Conservation (phyloP, 257 asterid species). For the Capsicum chinense region DNA sequence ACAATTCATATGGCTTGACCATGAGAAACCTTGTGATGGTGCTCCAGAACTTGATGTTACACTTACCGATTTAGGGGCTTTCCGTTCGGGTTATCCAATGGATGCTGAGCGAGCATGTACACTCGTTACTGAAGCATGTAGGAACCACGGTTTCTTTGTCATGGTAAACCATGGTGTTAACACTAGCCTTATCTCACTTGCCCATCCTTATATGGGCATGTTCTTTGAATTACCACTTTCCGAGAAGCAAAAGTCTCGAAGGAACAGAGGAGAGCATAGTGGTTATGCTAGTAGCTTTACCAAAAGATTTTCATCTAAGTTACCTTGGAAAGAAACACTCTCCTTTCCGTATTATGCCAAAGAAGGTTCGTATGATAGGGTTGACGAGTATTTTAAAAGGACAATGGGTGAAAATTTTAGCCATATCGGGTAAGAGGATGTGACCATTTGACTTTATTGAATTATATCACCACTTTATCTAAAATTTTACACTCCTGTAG, state of each 20-base stretch:
- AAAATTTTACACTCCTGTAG: background rate
- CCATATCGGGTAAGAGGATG: conserved; percentile 23
- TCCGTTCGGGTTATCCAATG: conserved; percentile 23
- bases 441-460: background rate
- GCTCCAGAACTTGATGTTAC: conserved; percentile 23
- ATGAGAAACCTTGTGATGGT: conserved; percentile 24
- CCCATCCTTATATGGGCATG: conserved; percentile 11
- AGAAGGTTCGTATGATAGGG: background rate
- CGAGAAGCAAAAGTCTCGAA: conserved; percentile 23
- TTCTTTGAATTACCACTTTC: conserved; percentile 29
- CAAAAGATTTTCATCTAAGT: conserved; percentile 26
- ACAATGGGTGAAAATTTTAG: conserved; percentile 23
- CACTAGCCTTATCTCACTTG: conserved; percentile 15
- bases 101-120: background rate
- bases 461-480: background rate
- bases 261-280: conserved; percentile 28
- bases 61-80: conserved; percentile 10
- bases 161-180: conserved; percentile 30
- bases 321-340: conserved; percentile 35
- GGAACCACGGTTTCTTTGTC: conserved; percentile 31
- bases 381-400: background rate
- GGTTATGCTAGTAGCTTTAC: conserved; percentile 37
- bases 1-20: conserved; percentile 33
- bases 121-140: conserved; percentile 28
- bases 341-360: conserved; percentile 14